These are phyloP conservation scores for Alectoria sarmentosa DNA, from an alignment of 495 filamentous ascomycete species.

Conservation along the genomic window DNA sequence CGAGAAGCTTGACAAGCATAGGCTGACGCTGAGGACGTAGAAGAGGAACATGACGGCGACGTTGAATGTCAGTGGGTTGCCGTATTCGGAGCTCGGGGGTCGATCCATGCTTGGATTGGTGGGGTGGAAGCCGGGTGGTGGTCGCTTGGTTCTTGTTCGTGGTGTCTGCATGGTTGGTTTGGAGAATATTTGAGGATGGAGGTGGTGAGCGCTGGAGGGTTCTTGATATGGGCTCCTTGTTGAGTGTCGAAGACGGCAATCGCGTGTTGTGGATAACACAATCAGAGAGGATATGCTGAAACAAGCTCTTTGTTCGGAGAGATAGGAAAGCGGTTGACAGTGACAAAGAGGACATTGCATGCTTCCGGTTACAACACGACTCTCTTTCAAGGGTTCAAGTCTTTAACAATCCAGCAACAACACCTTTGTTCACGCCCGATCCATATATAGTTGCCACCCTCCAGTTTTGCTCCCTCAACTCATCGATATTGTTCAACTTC, in stretches of 20 bases:
- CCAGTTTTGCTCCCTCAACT: not conserved
- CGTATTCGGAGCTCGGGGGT: not conserved
- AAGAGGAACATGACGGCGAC: not conserved
- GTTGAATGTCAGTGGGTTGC: not conserved
- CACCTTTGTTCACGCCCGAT: not conserved
- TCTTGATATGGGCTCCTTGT: not conserved
- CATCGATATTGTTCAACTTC: too few species aligned
- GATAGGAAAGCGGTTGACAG: not conserved
- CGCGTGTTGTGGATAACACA: not conserved
- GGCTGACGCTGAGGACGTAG: not conserved
- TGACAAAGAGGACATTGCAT: not conserved
- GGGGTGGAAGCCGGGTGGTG: not conserved
- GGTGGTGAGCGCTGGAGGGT: not conserved
- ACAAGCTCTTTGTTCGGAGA: not conserved
- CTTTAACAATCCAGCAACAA: not conserved
- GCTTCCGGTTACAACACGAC: not conserved
- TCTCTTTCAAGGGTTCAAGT: not conserved
- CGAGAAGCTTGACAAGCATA: not conserved
- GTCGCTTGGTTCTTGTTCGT: not conserved
- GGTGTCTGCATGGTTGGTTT: not conserved
- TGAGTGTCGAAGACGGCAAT: not conserved
- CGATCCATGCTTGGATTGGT: not conserved
- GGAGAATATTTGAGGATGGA: not conserved
- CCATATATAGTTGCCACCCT: not conserved
- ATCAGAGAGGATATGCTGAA: not conserved